Percentiles rank a stretch among this genome's conserved stretches.
These are phyloP conservation scores for Chenopodium suecicum DNA, from an alignment of 148 eudicot genomes.

Conservation along the genomic window DNA sequence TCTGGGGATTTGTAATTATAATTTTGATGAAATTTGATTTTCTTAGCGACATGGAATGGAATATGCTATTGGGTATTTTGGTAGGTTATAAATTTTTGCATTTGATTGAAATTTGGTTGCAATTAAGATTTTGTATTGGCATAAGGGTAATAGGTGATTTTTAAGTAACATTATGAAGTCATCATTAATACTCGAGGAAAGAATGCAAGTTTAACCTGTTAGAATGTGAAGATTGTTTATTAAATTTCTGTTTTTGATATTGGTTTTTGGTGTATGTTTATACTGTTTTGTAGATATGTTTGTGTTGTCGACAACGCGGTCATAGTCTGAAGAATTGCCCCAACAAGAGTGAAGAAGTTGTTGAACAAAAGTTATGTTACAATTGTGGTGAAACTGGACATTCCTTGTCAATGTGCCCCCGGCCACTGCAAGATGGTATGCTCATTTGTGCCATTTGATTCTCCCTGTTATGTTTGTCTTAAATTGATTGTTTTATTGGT, in stretches of 20 bases:
- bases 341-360: constrained; percentile 51
- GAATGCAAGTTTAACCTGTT: neutral
- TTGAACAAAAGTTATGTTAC: constrained; percentile 72
- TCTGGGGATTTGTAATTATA: neutral
- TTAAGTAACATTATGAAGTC: too few species aligned
- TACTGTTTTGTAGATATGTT: constrained; percentile 63
- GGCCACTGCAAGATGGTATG: constrained; percentile 77
- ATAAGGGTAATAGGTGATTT: too few species aligned
- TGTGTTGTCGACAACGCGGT: constrained; percentile 82
- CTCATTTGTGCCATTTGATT: neutral
- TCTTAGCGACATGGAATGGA: neutral
- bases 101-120: too few species aligned
- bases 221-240: constrained; percentile 1
- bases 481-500: neutral
- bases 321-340: constrained; percentile 87
- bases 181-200: too few species aligned
- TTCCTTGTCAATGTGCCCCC: constrained; percentile 62
- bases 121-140: too few species aligned
- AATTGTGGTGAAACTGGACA: constrained; percentile 88
- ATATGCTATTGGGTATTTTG: neutral
- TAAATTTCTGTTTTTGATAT: constrained; percentile 1
- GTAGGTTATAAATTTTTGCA: neutral
- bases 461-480: neutral
- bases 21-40: neutral
- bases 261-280: neutral